phyloP scores from a whole-genome alignment of 2,329 filamentous ascomycete genomes.

The Neopestalotiopsis sp. region DNA sequence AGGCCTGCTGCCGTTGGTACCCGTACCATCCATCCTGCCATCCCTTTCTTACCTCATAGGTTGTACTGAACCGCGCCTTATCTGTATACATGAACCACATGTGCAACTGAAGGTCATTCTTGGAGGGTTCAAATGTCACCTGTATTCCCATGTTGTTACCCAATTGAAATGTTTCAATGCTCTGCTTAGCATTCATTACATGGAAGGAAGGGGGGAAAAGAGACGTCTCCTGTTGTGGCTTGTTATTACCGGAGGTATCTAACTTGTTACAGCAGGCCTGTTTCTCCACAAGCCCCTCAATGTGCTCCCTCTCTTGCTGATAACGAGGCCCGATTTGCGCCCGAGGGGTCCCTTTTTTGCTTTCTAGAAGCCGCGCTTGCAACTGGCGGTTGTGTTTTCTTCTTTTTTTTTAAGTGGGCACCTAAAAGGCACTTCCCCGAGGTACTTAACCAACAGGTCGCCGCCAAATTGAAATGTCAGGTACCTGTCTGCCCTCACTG shows the following conservation, averaged over 20 bases:
- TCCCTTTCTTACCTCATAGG: background rate
- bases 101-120: too few relatives aligned
- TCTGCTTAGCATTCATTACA: background rate
- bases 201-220: background rate
- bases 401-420: background rate
- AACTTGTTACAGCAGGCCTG: slow-evolving; percentile 12
- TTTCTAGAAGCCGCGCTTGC: slow-evolving; percentile 1
- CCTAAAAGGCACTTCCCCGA: background rate
- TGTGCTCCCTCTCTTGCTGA: slow-evolving; percentile 3
- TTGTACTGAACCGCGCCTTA: too few relatives aligned
- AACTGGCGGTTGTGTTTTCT: background rate
- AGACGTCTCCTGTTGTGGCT: background rate
- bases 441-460: slow-evolving; percentile 15
- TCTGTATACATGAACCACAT: too few relatives aligned
- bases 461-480: slow-evolving; percentile 14
- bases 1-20: background rate
- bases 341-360: slow-evolving; percentile 11
- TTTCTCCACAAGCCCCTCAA: background rate
- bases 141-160: too few relatives aligned
- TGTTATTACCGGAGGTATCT: slow-evolving; percentile 5
- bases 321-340: slow-evolving; percentile 17
- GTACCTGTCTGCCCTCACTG: slow-evolving; percentile 12
- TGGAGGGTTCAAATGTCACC: too few relatives aligned
- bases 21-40: background rate
- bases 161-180: too few relatives aligned